Percentiles rank a stretch among this genome's conserved stretches.
These are phyloP conservation scores for Aristolochia californica DNA, from an alignment of 164 flowering plant species.

Conservation along the genomic window DNA sequence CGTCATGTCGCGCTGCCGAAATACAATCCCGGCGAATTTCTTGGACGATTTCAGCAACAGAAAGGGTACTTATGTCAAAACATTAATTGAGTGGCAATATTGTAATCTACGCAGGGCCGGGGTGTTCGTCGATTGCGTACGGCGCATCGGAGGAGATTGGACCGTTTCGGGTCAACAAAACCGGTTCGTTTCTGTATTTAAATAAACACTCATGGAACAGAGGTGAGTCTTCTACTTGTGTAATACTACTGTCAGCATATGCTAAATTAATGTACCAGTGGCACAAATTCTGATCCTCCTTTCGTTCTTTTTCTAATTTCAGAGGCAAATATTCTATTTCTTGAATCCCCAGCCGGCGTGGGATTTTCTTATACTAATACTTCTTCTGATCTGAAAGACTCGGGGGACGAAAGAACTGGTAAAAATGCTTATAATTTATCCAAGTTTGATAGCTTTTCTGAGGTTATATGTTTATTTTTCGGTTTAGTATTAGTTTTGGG, in stretches of 20 bases:
- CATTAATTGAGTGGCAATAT: background rate
- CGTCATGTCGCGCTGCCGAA: too few relatives aligned
- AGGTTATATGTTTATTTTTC: background rate
- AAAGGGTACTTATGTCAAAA: background rate
- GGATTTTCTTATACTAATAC: conserved; percentile 86
- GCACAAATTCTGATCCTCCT: background rate
- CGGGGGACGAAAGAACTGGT: conserved; percentile 80
- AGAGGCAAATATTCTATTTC: conserved; percentile 82
- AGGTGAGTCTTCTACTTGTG: conserved; percentile 27
- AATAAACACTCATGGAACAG: conserved; percentile 74
- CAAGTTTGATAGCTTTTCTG: background rate
- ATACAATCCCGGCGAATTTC: too few relatives aligned
- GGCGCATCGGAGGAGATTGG: conserved; percentile 94
- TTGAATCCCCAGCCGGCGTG: conserved; percentile 92
- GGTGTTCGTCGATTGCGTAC: conserved; percentile 88
- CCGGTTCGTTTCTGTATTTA: conserved; percentile 55
- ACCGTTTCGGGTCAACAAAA: conserved; percentile 63
- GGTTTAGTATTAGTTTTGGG: background rate
- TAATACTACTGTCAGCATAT: background rate
- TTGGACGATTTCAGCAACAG: too few relatives aligned
- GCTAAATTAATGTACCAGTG: background rate
- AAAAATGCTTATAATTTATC: conserved; percentile 1
- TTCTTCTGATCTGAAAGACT: conserved; percentile 45
- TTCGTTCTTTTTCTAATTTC: background rate
- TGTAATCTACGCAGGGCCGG: conserved; percentile 54